Conservation (phyloP, 768 basidiomycete species). For the Suillus sp. region DNA sequence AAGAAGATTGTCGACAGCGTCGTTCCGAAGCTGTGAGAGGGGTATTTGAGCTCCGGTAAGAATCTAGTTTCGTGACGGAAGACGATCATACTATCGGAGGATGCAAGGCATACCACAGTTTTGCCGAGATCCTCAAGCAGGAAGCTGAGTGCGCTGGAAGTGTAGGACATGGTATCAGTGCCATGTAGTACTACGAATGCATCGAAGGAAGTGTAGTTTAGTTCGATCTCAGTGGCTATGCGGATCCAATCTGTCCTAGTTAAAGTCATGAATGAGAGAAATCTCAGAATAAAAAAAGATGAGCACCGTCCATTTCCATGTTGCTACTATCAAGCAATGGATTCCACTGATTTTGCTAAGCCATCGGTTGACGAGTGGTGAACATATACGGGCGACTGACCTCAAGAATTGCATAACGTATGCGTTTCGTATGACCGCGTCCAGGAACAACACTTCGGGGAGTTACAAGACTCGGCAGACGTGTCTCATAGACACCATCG, state of each 20-base stretch:
- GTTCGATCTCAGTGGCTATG: slow-evolving; percentile 89
- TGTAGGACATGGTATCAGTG: slow-evolving; percentile 91
- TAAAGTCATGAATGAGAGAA: slow-evolving; percentile 11
- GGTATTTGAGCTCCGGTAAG: slow-evolving; percentile 94
- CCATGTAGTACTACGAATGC: slow-evolving; percentile 91
- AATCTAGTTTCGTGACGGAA: slow-evolving; percentile 51
- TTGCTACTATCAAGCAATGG: slow-evolving; percentile 89
- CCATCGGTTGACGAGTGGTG: not conserved
- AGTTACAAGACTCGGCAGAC: slow-evolving; percentile 76
- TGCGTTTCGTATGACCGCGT: slow-evolving; percentile 64
- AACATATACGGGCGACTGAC: slow-evolving; percentile 37
- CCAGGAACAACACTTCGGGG: slow-evolving; percentile 68
- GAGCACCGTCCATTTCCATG: slow-evolving; percentile 74
- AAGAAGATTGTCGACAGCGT: slow-evolving; percentile 91
- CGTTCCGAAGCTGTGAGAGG: slow-evolving; percentile 87
- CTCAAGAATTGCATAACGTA: slow-evolving; percentile 85
- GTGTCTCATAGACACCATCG: slow-evolving; percentile 69
- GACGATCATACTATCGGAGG: not conserved
- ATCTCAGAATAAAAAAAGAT: slow-evolving; percentile 6
- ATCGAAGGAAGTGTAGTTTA: slow-evolving; percentile 85
- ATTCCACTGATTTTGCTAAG: slow-evolving; percentile 60
- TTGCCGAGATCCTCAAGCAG: slow-evolving; percentile 91
- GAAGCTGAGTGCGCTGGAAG: slow-evolving; percentile 87
- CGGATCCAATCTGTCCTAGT: slow-evolving; percentile 76
- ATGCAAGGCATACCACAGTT: slow-evolving; percentile 62